Percentiles rank a stretch among this genome's conserved stretches.
phyloP scores from a whole-genome alignment of 306 rosid genomes.

The Trifolium pratense region DNA sequence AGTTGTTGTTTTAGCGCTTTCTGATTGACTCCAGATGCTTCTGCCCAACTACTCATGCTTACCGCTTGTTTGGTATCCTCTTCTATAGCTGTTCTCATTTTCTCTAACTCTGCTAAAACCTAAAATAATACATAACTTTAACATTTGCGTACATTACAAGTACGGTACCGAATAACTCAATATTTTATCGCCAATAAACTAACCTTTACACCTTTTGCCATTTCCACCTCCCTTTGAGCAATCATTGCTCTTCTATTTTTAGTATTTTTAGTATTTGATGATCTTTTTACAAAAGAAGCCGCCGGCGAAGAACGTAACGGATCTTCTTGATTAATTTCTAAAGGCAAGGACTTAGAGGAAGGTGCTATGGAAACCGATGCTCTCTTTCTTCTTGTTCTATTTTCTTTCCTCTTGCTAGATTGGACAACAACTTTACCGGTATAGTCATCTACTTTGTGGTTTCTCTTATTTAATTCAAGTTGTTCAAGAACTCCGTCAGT shows the following conservation, averaged over 20 bases:
- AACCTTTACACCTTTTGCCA: conserved; percentile 84
- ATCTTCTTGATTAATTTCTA: conserved; percentile 43
- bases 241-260: conserved; percentile 53
- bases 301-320: conserved; percentile 23
- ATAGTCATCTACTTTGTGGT: conserved; percentile 32
- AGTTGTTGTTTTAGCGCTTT: conserved; percentile 61
- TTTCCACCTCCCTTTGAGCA: conserved; percentile 74
- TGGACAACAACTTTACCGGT: conserved; percentile 48
- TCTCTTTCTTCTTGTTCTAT: conserved; percentile 57
- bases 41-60: conserved; percentile 82
- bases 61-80: conserved; percentile 62
- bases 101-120: conserved; percentile 78
- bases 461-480: conserved; percentile 43
- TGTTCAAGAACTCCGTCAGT: conserved; percentile 35
- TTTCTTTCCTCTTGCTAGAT: conserved; percentile 60
- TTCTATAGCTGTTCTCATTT: conserved; percentile 65
- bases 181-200: conserved; percentile 35
- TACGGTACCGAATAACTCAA: conserved; percentile 4
- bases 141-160: not conserved
- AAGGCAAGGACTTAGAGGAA: conserved; percentile 42
- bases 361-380: conserved; percentile 29
- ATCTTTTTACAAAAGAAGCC: conserved; percentile 52
- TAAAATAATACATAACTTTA: conserved; percentile 37
- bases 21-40: conserved; percentile 70
- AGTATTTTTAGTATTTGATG: conserved; percentile 49